Percentiles rank a stretch among this genome's conserved stretches.
These are phyloP conservation scores for Collariella sp. DNA, from an alignment of 495 filamentous ascomycete genomes.

Conservation along the genomic window DNA sequence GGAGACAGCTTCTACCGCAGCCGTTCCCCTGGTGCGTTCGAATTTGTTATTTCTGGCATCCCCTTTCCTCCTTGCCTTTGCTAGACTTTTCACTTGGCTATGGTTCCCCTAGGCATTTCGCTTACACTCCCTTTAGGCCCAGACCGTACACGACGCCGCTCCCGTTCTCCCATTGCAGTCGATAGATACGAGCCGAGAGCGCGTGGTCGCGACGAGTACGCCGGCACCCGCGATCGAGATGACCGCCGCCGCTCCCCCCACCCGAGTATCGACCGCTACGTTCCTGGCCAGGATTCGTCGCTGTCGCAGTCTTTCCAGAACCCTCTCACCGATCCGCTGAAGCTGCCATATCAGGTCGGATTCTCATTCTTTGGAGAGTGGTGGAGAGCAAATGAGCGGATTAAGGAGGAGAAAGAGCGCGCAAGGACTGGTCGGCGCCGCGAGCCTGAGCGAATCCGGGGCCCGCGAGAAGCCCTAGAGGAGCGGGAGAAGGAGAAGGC, in stretches of 20 bases:
- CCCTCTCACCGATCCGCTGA: conserved; percentile 71
- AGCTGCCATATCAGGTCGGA: conserved; percentile 83
- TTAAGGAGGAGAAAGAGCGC: conserved; percentile 82
- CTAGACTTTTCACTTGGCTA: background rate
- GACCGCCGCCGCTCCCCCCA: conserved; percentile 55
- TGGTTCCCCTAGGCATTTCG: background rate
- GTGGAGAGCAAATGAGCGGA: conserved; percentile 79
- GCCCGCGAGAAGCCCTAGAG: conserved; percentile 68
- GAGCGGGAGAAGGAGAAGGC: conserved; percentile 84
- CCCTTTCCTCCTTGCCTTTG: background rate
- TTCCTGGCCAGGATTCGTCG: conserved; percentile 68
- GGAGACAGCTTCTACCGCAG: conserved; percentile 46
- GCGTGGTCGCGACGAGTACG: conserved; percentile 61
- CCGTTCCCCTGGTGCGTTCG: conserved; percentile 48
- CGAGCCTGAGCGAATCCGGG: conserved; percentile 60
- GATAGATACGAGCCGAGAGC: conserved; percentile 63
- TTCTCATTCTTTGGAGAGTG: conserved; percentile 97
- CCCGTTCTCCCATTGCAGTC: conserved; percentile 61
- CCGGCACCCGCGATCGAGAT: conserved; percentile 48
- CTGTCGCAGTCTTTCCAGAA: conserved; percentile 54
- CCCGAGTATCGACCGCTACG: conserved; percentile 87
- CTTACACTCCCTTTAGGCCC: conserved; percentile 23
- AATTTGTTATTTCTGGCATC: conserved; percentile 6
- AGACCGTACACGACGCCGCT: conserved; percentile 49
- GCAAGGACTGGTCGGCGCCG: conserved; percentile 64